Percentiles rank a stretch among this genome's conserved stretches.
These are phyloP conservation scores for Melanopsichium pennsylvanicum DNA, from an alignment of 1,284 basidiomycete species.

Conservation along the genomic window DNA sequence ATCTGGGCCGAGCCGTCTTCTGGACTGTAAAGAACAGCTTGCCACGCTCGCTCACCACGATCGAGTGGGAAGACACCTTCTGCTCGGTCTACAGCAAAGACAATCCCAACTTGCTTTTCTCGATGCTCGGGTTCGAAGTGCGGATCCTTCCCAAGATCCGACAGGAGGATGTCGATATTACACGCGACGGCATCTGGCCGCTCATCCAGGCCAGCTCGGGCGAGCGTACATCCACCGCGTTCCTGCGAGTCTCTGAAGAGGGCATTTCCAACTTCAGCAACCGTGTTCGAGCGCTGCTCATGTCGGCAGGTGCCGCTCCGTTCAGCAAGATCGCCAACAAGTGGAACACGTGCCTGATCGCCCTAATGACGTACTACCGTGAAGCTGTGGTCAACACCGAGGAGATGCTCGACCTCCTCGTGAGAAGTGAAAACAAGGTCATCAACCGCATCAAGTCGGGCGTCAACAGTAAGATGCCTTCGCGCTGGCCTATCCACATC, in stretches of 20 bases:
- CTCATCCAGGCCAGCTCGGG: conserved; percentile 91
- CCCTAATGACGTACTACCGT: conserved; percentile 90
- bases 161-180: conserved; percentile 93
- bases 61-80: conserved; percentile 79
- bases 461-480: conserved; percentile 98
- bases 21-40: conserved; percentile 99
- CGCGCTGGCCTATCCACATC: conserved; percentile 84
- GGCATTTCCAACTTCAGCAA: conserved; percentile 72
- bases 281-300: conserved; percentile 87
- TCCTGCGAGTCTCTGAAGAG: conserved; percentile 94
- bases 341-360: conserved; percentile 85
- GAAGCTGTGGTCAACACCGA: conserved; percentile 99
- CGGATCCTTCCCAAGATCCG: conserved; percentile 95
- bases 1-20: conserved; percentile 94
- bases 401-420: conserved; percentile 72
- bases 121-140: conserved; percentile 97
- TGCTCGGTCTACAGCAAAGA: conserved; percentile 87
- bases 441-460: conserved; percentile 99
- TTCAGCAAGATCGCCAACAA: conserved; percentile 99
- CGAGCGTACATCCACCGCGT: conserved; percentile 96
- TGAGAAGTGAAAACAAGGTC: conserved; percentile 66
- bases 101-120: conserved; percentile 96
- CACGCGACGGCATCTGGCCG: conserved; percentile 98
- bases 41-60: conserved; percentile 93
- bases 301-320: conserved; percentile 98